Evolutionary conservation across 2,329 filamentous ascomycete species (phyloP), one percentile per base, ranked within the genome.

Genomic region (Endoconidiophora polonica): DNA sequence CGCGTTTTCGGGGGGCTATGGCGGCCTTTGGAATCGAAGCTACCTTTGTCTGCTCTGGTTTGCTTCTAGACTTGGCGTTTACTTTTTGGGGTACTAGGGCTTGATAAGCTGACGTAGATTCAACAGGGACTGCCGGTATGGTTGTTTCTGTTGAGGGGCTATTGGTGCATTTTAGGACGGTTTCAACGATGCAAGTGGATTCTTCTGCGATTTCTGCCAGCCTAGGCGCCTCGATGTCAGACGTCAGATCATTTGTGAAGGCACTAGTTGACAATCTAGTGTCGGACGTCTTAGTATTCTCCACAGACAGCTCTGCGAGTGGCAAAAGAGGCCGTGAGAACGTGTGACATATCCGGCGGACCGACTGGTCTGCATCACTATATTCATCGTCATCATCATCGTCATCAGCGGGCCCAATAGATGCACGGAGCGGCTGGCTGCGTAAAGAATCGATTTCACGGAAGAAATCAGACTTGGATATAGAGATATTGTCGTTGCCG

Each of bases 381-480:
- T 36, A 22, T 7, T 49, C 40, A 10, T 37, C 39, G 2, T 12
- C 47, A 10, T 38, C 29, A 12, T 37, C 39, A 3, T 12, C 47
- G n/a, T 38, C 29, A 12, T 33, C 9, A 33, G 29, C 12, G 29
- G 29, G 29, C 29, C 12, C 18, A 18, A 43, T 5, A 16, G 24
- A 44, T 22, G 23, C 16, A 2, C 12, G 10, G 14, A 38, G 29
- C 14, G 47, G 40, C 12, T 44, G 23, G 2, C 40, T 24, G 6
- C 40, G 26, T 3, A 49, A 23, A 38, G 29, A 38, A 23, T 50
- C 48, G 6, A 50, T 36, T 3, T 39, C 36, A 22, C 40, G 23
- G 24, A 50, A 50, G 16, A 29, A 46, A 7, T 14, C 33, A 5
- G 36, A 14, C 36, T 50, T 50, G 20, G 48, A 39, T 24, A 46